Conservation (phyloP, 2,329 filamentous ascomycete species). For the Mycosphaerelloides madeirae region DNA sequence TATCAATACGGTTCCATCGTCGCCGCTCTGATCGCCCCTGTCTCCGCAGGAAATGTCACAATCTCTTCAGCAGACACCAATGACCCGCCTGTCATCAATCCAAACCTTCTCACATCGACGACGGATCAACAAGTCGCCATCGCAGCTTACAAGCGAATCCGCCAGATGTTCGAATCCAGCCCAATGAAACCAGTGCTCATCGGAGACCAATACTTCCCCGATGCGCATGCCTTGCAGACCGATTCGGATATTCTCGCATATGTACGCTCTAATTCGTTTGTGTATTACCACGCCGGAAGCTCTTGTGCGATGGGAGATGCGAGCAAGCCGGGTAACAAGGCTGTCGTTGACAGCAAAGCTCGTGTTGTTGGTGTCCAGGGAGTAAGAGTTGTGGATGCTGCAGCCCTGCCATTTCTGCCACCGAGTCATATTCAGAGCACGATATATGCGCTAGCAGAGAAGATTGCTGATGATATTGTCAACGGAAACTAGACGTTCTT, state of each 20-base stretch:
- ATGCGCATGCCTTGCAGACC: conserved; percentile 7
- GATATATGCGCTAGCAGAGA: too few relatives aligned
- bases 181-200: conserved; percentile 24
- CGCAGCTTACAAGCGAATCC: conserved; percentile 30
- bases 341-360: conserved; percentile 17
- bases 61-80: conserved; percentile 38
- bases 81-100: conserved; percentile 38
- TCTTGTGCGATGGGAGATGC: conserved; percentile 11
- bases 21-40: conserved; percentile 21
- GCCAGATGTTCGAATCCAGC: conserved; percentile 22
- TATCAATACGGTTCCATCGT: conserved; percentile 23
- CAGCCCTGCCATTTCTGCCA: conserved; percentile 18
- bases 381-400: conserved; percentile 22
- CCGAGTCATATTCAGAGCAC: too few relatives aligned
- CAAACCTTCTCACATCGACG: conserved; percentile 34
- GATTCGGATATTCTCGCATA: conserved; percentile 8
- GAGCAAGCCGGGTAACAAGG: conserved; percentile 9
- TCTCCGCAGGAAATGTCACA: conserved; percentile 41
- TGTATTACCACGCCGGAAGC: conserved; percentile 12
- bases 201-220: conserved; percentile 13
- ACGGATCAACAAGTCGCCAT: conserved; percentile 32
- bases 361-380: conserved; percentile 16
- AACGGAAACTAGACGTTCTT: too few relatives aligned
- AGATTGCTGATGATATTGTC: too few relatives aligned
- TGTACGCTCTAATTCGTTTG: not conserved